A percentile compares a stretch with the other conserved stretches of the same genome.
phyloP scores from a whole-genome alignment of 345 rosid species.

The Citrus glauca region DNA sequence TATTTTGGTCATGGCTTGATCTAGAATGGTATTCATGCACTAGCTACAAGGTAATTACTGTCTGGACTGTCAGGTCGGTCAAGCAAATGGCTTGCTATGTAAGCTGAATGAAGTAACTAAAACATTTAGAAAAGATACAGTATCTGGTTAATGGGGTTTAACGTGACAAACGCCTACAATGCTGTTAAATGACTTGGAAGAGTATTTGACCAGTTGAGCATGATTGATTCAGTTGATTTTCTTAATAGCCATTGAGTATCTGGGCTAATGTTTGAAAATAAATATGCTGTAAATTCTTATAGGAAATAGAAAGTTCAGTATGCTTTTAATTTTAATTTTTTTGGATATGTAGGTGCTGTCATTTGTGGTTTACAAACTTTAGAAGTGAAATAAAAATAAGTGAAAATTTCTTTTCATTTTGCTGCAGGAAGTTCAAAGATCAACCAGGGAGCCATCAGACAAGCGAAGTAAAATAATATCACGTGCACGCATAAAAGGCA shows the following conservation, averaged over 20 bases:
- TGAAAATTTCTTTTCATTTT: slow-evolving; percentile 2
- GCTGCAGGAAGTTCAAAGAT: slow-evolving; percentile 37
- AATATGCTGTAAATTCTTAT: background rate
- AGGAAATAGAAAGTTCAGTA: background rate
- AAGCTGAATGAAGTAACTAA: background rate
- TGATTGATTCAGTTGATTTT: background rate
- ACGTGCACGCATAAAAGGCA: slow-evolving; percentile 26
- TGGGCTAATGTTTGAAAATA: background rate
- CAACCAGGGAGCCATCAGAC: slow-evolving; percentile 25
- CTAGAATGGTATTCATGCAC: background rate
- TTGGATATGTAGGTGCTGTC: background rate
- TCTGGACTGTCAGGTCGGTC: background rate
- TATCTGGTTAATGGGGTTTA: background rate
- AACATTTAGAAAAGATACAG: too few species aligned
- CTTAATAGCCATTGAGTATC: background rate
- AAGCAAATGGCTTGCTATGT: background rate
- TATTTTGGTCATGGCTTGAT: background rate
- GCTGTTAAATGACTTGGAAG: background rate
- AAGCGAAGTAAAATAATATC: slow-evolving; percentile 25
- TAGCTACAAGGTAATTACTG: background rate
- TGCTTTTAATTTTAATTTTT: background rate
- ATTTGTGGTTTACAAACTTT: background rate
- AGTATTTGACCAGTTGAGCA: background rate
- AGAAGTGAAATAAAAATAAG: background rate
- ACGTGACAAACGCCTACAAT: background rate